Conservation (phyloP, 257 asterid genomes). For the Solanum arcanum region DNA sequence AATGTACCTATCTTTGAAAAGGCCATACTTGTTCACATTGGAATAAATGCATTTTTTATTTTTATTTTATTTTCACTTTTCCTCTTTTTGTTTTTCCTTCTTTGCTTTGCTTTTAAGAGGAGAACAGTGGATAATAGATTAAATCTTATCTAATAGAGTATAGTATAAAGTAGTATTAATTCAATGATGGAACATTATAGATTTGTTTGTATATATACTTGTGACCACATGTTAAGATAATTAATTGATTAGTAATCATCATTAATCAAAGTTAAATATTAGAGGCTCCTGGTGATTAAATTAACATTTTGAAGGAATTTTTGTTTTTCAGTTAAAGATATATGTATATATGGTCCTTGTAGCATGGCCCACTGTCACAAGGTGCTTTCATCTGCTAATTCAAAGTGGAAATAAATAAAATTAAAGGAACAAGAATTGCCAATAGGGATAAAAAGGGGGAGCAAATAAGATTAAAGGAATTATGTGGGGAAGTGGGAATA, state of each 20-base stretch:
- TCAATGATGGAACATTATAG: background rate
- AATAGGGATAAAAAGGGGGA: background rate
- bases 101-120: background rate
- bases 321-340: background rate
- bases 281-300: background rate
- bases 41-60: background rate
- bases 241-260: background rate
- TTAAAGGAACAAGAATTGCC: background rate
- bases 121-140: background rate
- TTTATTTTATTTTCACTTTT: background rate
- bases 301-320: background rate
- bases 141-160: background rate
- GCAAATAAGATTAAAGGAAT: conserved; percentile 9
- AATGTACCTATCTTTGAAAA: background rate
- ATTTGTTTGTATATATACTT: background rate
- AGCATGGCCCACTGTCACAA: background rate
- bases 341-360: conserved; percentile 1
- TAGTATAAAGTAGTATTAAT: background rate
- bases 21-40: background rate
- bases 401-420: background rate
- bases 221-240: background rate
- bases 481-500: conserved; percentile 22
- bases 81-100: background rate
- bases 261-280: background rate
- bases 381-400: background rate